Conservation (phyloP, 164 flowering plant genomes). For the Buxus sempervirens region DNA sequence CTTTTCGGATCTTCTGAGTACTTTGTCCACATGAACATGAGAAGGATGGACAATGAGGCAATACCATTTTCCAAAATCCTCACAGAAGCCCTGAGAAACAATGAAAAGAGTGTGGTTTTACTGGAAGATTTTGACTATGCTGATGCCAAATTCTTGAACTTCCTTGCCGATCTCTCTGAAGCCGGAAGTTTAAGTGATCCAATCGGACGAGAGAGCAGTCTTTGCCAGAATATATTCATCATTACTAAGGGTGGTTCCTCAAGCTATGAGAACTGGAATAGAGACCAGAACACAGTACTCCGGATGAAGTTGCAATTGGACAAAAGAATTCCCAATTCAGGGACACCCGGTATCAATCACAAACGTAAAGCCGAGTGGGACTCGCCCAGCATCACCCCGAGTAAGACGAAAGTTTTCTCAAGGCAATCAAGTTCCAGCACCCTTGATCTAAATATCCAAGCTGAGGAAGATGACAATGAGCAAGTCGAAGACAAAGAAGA, state of each 20-base stretch:
- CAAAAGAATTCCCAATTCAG: constrained; percentile 12
- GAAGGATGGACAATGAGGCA: constrained; percentile 17
- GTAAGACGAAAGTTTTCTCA: constrained; percentile 25
- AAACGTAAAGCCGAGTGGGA: constrained; percentile 58
- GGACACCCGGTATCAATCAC: constrained; percentile 10
- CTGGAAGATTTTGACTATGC: constrained; percentile 60
- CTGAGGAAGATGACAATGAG: constrained; percentile 40
- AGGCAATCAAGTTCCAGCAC: constrained; percentile 51
- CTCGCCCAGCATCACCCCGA: constrained; percentile 27
- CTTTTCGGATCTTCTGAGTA: constrained; percentile 50
- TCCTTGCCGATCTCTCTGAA: constrained; percentile 37
- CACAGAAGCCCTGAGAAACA: constrained; percentile 25
- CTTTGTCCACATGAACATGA: constrained; percentile 47
- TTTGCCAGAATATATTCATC: constrained; percentile 32
- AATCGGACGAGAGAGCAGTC: constrained; percentile 10
- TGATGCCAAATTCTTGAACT: constrained; percentile 38
- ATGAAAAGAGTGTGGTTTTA: constrained; percentile 41
- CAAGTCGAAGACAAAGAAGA: constrained; percentile 21
- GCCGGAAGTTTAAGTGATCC: constrained; percentile 28
- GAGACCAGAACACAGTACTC: constrained; percentile 25
- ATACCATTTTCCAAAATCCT: constrained; percentile 27
- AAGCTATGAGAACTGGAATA: constrained; percentile 3
- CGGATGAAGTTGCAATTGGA: constrained; percentile 42
- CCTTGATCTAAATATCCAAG: constrained; percentile 63
- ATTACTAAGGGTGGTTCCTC: constrained; percentile 29